Base-by-base conservation (phyloP, 2,329 filamentous ascomycete species). In the Fusarium albidum region DNA sequence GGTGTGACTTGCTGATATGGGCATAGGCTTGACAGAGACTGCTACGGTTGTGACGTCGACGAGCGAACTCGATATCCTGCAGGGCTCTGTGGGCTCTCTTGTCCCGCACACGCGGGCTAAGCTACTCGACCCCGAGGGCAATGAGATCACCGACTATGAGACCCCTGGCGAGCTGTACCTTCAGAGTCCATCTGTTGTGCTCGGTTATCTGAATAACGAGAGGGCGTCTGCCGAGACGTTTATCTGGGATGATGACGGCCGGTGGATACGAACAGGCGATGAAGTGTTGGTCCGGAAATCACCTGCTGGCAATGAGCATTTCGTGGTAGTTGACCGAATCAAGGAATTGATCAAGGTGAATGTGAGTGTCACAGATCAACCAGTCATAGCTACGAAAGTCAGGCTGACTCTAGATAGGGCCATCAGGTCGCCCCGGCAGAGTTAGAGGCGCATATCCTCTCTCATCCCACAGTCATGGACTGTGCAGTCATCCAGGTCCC, bases 161-260 rank as follows among this genome's bases (percentile, higher is more conserved):
- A 84, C 86, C 38, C 90, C 88, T 0, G 93, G 93, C 29, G 93
- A 97, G 72, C 81, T 97, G 12, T 80, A 91, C 14, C 83, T 96
- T 17, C 90, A 91, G 69, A 85, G 85, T 0, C 92, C 92, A 0
- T 87, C 87, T 1, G 84, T 96, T 1, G 86, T 90, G 0, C 74
- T 96, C 1, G 93, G 93, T 1, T 97, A 97, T 64, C 76, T 96
- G 46, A 89, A 96, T 75, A 96, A 96, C 68, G 86, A 90, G 37
- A 88, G 90, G 67, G 92, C 93, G 4, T 96, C 87, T 15, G 79
- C 82, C 44, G 91, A 96, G 69, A 95, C 92, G 0, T 97, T 92
- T 66, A 68, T 87, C 1, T 76, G 75, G 56, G 80, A 87, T 44
- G 79, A 86, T 2, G 87, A 92, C 60, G 86, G 86, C 9, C 75